Conservation (phyloP, 352 stramenopile genomes). For the Thalassiosira mediterranea region DNA sequence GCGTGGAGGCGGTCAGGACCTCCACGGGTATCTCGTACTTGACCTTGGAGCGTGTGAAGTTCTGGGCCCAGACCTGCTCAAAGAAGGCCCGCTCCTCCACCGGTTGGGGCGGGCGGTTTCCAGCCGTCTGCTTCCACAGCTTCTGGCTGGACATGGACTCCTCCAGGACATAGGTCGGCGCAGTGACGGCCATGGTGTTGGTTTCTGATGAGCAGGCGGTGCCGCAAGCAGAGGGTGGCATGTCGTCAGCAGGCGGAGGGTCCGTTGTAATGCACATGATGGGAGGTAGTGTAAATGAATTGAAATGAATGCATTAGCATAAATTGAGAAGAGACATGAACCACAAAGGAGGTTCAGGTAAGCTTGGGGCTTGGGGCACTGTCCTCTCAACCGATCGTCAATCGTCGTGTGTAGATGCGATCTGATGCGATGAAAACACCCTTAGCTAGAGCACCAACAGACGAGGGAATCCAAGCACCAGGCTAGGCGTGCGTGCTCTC, state of each 20-base stretch:
- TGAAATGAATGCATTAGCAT: background rate
- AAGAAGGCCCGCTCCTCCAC: constrained; percentile 93
- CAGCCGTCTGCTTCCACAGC: constrained; percentile 85
- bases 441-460: too few species aligned
- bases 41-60: constrained; percentile 92
- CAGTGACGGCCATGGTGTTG: constrained; percentile 74
- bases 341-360: background rate
- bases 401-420: too few species aligned
- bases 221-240: too few species aligned
- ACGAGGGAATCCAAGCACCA: too few species aligned
- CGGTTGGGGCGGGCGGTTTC: constrained; percentile 90
- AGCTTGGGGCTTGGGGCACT: too few species aligned
- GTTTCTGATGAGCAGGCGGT: constrained; percentile 53
- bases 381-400: too few species aligned
- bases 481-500: too few species aligned
- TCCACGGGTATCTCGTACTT: constrained; percentile 76
- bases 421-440: too few species aligned
- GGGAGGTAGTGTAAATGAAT: background rate
- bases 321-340: background rate
- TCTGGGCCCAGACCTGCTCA: constrained; percentile 96
- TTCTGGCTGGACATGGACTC: constrained; percentile 80
- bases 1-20: constrained; percentile 74
- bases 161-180: constrained; percentile 84
- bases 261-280: too few species aligned
- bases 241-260: too few species aligned